Evolutionary conservation across 2,329 filamentous ascomycete species (phyloP), one percentile per base, ranked within the genome.

Genomic region (Fusarium musae): DNA sequence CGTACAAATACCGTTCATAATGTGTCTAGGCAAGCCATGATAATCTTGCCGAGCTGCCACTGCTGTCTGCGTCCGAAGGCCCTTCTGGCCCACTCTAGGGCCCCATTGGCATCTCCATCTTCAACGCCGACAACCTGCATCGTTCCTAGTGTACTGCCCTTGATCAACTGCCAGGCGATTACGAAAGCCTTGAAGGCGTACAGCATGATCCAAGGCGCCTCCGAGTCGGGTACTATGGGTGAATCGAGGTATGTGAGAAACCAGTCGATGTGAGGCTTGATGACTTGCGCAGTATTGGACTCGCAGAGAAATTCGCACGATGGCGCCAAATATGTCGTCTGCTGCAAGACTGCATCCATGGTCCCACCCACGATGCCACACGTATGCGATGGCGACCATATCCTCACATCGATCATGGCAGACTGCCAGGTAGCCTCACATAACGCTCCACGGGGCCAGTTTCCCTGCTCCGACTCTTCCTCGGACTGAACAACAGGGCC

Each of bases 371-470:
- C 80, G 21, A 84, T 81, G 1, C 82, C 83, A 6, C 79, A 77
- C 0, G 82, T 84, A 60, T 84, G 83, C 5, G 80, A 78, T 5
- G 81, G 80, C 1, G 82, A 84, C 83, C 83, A 84, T 43, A 84
- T 78, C 54, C 83, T 82, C 9, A 84, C 73, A 59, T 84, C 83
- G 26, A 84, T 79, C 82, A 84, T 84, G 40, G 82, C 83, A 12
- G 78, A 83, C 47, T 83, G 76, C 83, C 83, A 84, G 10, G 81
- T 82, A 16, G 83, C 82, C 6, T 80, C 77, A 54, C 78, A 80
- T 6, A 79, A 62, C 7, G 74, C 12, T 11, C 73, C 23, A 10
- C n/a, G 54, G 2, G 40, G 32, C 30, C 15, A 46, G 17, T 16
- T 36, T 21, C 3, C 8, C 3, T 37, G 50, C 7, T 53, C 12